Evolutionary conservation across 2,329 filamentous ascomycete species (phyloP).

Genomic region (Dactylellina haptotyla): DNA sequence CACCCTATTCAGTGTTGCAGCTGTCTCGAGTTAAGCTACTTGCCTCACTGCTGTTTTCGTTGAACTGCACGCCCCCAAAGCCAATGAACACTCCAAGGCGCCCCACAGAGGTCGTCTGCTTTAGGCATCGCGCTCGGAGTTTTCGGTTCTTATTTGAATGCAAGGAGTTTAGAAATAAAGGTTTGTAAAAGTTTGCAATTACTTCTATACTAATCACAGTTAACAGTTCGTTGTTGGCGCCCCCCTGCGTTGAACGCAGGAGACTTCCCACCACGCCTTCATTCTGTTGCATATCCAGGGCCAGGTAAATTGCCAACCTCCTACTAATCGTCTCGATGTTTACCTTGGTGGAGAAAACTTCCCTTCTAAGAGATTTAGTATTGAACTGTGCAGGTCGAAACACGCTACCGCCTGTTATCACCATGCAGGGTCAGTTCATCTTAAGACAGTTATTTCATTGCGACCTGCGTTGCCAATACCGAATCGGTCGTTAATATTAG

Average conservation of each 20-base stretch:
- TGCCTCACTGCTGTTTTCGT: conserved; percentile 5
- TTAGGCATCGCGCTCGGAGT: neutral
- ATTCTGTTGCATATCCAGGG: conserved; percentile 15
- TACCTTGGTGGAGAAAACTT: neutral
- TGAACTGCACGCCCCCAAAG: neutral
- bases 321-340: neutral
- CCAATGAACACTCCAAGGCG: too few species aligned
- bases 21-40: neutral
- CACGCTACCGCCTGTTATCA: too few species aligned
- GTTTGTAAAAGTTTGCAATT: neutral
- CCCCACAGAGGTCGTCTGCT: neutral
- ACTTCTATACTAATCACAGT: too few species aligned
- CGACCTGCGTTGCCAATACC: conserved; percentile 1
- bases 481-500: too few species aligned
- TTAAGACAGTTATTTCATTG: neutral
- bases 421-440: conserved; percentile 12
- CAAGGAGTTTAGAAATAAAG: conserved; percentile 1
- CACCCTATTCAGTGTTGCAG: neutral
- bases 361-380: neutral
- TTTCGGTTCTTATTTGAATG: conserved; percentile 6
- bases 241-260: conserved; percentile 34
- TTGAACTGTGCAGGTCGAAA: too few species aligned
- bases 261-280: conserved; percentile 3
- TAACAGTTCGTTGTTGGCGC: too few species aligned
- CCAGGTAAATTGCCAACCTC: neutral